These are phyloP conservation scores for Kuraishia cidri DNA, from an alignment of 805 yeast genomes.

Conservation along the genomic window DNA sequence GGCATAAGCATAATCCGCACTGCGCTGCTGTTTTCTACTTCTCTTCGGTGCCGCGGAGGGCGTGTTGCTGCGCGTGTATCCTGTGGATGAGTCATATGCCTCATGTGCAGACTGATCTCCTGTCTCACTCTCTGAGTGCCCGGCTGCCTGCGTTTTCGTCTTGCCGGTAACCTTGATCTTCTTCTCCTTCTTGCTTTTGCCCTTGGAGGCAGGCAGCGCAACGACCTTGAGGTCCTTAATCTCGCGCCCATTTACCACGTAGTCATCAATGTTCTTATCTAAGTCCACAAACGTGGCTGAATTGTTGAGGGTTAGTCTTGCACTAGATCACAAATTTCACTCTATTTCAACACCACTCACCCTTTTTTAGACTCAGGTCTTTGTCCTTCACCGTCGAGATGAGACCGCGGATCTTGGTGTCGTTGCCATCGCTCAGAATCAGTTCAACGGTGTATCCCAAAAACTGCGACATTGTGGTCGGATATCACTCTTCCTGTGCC, in stretches of 20 bases:
- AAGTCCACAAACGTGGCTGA: not conserved
- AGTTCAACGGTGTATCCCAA: conserved; percentile 2
- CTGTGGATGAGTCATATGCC: too few relatives aligned
- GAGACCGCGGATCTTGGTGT: conserved; percentile 27
- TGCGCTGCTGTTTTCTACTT: too few relatives aligned
- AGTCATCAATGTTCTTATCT: not conserved
- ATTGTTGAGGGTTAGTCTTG: not conserved
- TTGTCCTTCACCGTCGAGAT: conserved; percentile 31
- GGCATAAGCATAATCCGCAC: too few relatives aligned
- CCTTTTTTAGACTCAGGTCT: conserved; percentile 27
- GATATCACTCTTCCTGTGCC: too few relatives aligned
- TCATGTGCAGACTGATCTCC: too few relatives aligned
- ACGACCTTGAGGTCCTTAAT: conserved; percentile 49
- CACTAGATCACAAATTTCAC: not conserved
- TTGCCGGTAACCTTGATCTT: too few relatives aligned
- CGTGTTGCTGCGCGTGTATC: too few relatives aligned
- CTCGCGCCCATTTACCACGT: conserved; percentile 3
- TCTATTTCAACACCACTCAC: conserved; percentile 9
- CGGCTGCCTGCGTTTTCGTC: not conserved
- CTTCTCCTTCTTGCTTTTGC: conserved; percentile 10
- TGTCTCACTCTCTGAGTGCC: too few relatives aligned
- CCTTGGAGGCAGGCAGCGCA: conserved; percentile 33
- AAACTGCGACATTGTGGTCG: conserved; percentile 5
- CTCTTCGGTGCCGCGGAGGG: too few relatives aligned
- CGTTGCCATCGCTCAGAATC: conserved; percentile 19